Percentiles rank a stretch among this genome's conserved stretches.
phyloP scores from a whole-genome alignment of 192 early-diverging fungal genomes.

The Gonapodya prolifera region DNA sequence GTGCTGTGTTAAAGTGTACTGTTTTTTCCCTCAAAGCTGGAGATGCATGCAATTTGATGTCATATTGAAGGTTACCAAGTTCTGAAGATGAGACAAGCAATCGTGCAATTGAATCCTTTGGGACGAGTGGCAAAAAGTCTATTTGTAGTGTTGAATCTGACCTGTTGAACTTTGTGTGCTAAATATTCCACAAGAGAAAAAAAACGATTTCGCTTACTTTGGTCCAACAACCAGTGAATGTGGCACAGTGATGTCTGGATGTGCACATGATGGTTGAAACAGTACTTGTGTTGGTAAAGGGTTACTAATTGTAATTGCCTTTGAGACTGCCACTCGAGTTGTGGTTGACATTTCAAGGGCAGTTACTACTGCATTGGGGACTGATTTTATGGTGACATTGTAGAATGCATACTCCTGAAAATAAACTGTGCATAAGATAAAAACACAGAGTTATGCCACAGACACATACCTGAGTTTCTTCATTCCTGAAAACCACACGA shows the following conservation, averaged over 20 bases:
- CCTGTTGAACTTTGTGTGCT: slow-evolving; percentile 17
- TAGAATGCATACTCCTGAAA: slow-evolving; percentile 11
- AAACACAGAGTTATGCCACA: slow-evolving; percentile 3
- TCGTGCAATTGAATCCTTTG: slow-evolving; percentile 29
- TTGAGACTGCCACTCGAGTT: slow-evolving; percentile 22
- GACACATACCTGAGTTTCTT: slow-evolving; percentile 39
- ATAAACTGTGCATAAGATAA: not conserved
- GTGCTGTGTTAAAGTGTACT: slow-evolving; percentile 42
- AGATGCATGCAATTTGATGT: slow-evolving; percentile 28
- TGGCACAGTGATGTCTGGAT: slow-evolving; percentile 30
- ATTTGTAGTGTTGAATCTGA: slow-evolving; percentile 24
- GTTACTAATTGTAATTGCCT: slow-evolving; percentile 31
- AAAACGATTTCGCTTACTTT: slow-evolving; percentile 23
- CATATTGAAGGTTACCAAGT: slow-evolving; percentile 40
- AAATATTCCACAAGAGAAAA: slow-evolving; percentile 8
- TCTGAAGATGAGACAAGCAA: slow-evolving; percentile 26
- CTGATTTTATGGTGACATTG: slow-evolving; percentile 36
- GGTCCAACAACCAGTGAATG: slow-evolving; percentile 34
- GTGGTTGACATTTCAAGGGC: slow-evolving; percentile 29
- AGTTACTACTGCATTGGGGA: slow-evolving; percentile 35
- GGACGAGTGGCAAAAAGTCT: slow-evolving; percentile 40
- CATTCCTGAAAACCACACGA: slow-evolving; percentile 45
- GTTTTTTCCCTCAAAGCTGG: slow-evolving; percentile 28
- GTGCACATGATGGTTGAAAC: slow-evolving; percentile 27
- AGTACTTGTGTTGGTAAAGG: slow-evolving; percentile 29